Percentiles rank a stretch among this genome's conserved stretches.
phyloP scores from a whole-genome alignment of 2,329 filamentous ascomycete species.

The Xylaria hypoxylon region DNA sequence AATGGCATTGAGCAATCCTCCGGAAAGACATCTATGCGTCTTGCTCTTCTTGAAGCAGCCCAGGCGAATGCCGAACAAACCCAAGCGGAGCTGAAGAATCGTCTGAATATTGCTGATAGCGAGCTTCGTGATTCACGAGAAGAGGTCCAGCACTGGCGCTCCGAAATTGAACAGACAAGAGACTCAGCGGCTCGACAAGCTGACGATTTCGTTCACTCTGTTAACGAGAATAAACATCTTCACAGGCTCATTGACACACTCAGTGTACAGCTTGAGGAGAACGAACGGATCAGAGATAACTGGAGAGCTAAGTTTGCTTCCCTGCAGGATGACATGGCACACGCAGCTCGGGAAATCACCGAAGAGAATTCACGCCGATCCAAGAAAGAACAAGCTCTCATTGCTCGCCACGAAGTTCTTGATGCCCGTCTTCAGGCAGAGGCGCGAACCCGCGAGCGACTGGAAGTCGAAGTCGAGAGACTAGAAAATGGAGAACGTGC shows the following conservation, averaged over 20 bases:
- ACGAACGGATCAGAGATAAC: conserved; percentile 82
- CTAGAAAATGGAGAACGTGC: conserved; percentile 73
- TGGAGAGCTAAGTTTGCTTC: conserved; percentile 87
- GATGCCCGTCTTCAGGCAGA: conserved; percentile 82
- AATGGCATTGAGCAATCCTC: conserved; percentile 68
- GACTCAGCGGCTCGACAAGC: conserved; percentile 63
- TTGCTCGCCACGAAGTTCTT: conserved; percentile 83
- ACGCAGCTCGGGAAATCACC: conserved; percentile 80
- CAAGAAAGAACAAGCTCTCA: conserved; percentile 81
- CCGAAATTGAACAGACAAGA: conserved; percentile 70
- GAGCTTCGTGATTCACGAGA: conserved; percentile 68
- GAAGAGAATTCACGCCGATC: conserved; percentile 84
- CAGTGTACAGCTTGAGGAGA: conserved; percentile 84
- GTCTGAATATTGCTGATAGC: conserved; percentile 63
- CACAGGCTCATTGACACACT: conserved; percentile 79
- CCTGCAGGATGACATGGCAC: conserved; percentile 87
- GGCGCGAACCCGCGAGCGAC: conserved; percentile 73
- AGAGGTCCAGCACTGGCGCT: conserved; percentile 70
- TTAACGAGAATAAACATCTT: conserved; percentile 77
- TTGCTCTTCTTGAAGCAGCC: conserved; percentile 75
- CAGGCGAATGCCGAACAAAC: conserved; percentile 68
- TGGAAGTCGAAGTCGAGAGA: conserved; percentile 74
- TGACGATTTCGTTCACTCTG: conserved; percentile 60
- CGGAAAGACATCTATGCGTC: conserved; percentile 68
- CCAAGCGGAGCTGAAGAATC: conserved; percentile 67